phyloP scores from a whole-genome alignment of 2,329 filamentous ascomycete genomes.

The Diplodia scrobiculata region DNA sequence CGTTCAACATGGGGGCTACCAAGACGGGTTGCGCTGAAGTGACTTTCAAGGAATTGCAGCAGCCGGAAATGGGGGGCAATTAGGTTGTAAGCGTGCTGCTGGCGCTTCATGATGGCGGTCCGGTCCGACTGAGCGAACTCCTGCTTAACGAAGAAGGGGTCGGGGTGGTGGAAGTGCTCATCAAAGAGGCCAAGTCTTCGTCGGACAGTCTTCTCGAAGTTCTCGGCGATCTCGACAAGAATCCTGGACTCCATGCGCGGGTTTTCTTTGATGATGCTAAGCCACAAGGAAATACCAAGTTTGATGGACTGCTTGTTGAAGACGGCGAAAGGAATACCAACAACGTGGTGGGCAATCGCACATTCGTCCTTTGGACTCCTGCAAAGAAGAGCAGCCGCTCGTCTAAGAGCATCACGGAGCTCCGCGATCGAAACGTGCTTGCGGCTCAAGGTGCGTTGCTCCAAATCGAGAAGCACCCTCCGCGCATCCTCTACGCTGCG shows the following conservation, averaged over 20 bases:
- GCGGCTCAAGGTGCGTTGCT: constrained; percentile 68
- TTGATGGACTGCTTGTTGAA: constrained; percentile 97
- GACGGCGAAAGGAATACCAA: constrained; percentile 86
- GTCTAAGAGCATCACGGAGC: constrained; percentile 76
- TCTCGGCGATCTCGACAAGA: constrained; percentile 80
- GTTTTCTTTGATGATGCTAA: constrained; percentile 96
- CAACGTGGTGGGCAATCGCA: constrained; percentile 80
- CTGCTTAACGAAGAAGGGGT: constrained; percentile 87
- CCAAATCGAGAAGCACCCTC: constrained; percentile 68
- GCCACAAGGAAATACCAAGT: constrained; percentile 91
- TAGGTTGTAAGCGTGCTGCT: constrained; percentile 77
- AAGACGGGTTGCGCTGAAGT: constrained; percentile 90
- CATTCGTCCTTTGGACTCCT: constrained; percentile 73
- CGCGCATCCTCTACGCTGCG: constrained; percentile 56
- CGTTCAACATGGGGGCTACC: constrained; percentile 79
- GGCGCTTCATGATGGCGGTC: constrained; percentile 69
- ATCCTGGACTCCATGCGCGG: constrained; percentile 83
- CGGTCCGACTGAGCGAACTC: constrained; percentile 93
- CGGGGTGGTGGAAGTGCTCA: constrained; percentile 57
- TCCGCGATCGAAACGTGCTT: constrained; percentile 72
- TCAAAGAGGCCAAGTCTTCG: constrained; percentile 81
- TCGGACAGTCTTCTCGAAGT: constrained; percentile 84
- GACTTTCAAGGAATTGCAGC: constrained; percentile 86
- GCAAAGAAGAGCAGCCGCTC: constrained; percentile 84
- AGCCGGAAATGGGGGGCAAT: constrained; percentile 84